Evolutionary conservation across 2,329 filamentous ascomycete genomes (phyloP), one percentile per base, ranked within the genome.

Genomic region (Didymella pomorum): DNA sequence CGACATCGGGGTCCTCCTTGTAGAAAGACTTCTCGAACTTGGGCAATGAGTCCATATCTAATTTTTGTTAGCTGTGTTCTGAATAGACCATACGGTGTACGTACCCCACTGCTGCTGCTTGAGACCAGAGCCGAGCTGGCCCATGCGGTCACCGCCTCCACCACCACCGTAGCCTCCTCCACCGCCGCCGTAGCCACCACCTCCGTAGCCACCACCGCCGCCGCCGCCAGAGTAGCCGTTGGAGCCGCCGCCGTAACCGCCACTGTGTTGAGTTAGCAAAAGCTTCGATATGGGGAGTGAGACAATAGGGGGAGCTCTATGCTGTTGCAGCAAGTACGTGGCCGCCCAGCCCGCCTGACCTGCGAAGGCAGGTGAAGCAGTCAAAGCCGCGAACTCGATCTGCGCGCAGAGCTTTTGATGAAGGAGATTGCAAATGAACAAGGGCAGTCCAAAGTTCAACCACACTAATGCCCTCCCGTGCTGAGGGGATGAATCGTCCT

Each of bases 21-120:
- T 99, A 99, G 83, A 99, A 99, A 9, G 91, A 93, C 82, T 99
- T 99, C 78, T 99, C 95, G 81, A 99, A 99, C 80, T 98, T 98
- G 71, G 95, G 94, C 44, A 99, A 76, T 7, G 88, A 78, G 73
- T 78, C 83, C 52, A 95, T 71, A 76, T 99, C 95, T 95, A 67
- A 20, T n/a, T 56, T 23, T 25, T 56, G 63, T 78, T 67, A 75
- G 71, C 64, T 62, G 14, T 16, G 39, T 47, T 16, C n/a, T 25
- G 3, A 7, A 10, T 35, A 16, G 18, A n/a, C 10, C 4, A 14
- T n/a, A 16, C 18, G n/a, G 28, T 59, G 35, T 57, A 84, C 90
- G 79, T 82, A 94, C 91, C 91, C 91, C 91, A 99, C 64, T 88
- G 84, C 76, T 97, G 95, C 73, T 89, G 87, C 82, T 96, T 94